These are phyloP conservation scores for Aspergillus aculeatus DNA, from an alignment of 2,329 filamentous ascomycete genomes.

Conservation along the genomic window DNA sequence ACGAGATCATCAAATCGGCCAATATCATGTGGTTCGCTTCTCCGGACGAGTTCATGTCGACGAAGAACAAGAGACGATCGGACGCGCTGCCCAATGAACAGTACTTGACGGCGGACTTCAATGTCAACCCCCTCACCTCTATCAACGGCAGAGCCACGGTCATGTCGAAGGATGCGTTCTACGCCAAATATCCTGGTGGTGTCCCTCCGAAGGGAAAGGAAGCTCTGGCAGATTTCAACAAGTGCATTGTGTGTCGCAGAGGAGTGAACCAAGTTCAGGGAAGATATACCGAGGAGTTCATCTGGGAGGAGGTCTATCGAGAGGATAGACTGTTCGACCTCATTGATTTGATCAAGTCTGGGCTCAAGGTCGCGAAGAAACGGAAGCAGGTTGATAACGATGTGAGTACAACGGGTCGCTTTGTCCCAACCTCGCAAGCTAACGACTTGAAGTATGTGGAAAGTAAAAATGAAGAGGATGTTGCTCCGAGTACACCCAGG, in stretches of 20 bases:
- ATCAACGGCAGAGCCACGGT: conserved; percentile 88
- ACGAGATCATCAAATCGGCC: conserved; percentile 62
- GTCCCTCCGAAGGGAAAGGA: conserved; percentile 63
- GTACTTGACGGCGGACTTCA: conserved; percentile 84
- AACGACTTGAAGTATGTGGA: conserved; percentile 36
- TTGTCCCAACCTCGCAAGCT: background rate
- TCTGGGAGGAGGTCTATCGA: conserved; percentile 81
- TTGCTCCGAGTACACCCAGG: conserved; percentile 51
- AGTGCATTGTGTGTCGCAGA: conserved; percentile 84
- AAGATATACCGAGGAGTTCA: conserved; percentile 87
- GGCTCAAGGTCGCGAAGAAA: conserved; percentile 66
- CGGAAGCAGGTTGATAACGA: conserved; percentile 41
- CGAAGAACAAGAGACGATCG: conserved; percentile 74
- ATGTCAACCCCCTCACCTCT: conserved; percentile 79
- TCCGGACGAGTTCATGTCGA: conserved; percentile 83
- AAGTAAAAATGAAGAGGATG: conserved; percentile 36
- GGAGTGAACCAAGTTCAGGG: conserved; percentile 87
- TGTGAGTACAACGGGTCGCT: conserved; percentile 25
- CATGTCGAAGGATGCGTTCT: conserved; percentile 70
- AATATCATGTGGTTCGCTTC: conserved; percentile 92
- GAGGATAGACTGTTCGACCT: conserved; percentile 65
- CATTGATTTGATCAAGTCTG: conserved; percentile 63
- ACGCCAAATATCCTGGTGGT: conserved; percentile 68
- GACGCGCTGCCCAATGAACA: conserved; percentile 87
- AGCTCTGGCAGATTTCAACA: conserved; percentile 70